Conservation (phyloP, 2,329 filamentous ascomycete genomes). For the Sarocladium kiliense region DNA sequence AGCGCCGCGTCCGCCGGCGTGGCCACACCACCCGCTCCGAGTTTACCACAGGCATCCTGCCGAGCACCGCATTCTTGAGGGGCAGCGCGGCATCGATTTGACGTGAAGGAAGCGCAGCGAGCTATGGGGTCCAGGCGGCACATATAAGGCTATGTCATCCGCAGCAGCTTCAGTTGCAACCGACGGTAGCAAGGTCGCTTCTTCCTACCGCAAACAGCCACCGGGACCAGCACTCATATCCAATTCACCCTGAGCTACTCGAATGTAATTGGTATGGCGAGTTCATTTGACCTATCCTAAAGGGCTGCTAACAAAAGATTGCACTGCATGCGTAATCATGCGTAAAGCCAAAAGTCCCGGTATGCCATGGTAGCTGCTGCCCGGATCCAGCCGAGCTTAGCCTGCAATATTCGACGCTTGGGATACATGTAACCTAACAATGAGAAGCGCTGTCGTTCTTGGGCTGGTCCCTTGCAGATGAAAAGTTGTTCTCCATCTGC, state of each 20-base stretch:
- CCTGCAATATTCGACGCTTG: background rate
- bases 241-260: background rate
- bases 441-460: background rate
- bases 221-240: background rate
- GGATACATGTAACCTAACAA: background rate
- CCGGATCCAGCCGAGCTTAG: background rate
- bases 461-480: background rate
- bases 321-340: background rate
- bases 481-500: background rate
- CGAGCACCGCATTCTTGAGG: too few species aligned
- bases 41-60: too few species aligned
- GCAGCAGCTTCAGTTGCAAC: background rate
- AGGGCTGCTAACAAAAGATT: background rate
- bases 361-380: background rate
- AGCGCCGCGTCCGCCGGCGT: too few species aligned
- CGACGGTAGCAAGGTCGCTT: background rate
- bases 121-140: too few species aligned
- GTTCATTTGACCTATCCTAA: background rate
- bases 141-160: slow-evolving; percentile 2
- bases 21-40: too few species aligned
- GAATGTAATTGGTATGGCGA: background rate
- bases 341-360: background rate
- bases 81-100: too few species aligned
- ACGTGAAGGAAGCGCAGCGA: too few species aligned
- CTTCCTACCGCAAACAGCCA: background rate